A percentile compares a stretch with the other conserved stretches of the same genome.
phyloP scores from a whole-genome alignment of 1,284 basidiomycete genomes.

The Vanrija pseudolonga region DNA sequence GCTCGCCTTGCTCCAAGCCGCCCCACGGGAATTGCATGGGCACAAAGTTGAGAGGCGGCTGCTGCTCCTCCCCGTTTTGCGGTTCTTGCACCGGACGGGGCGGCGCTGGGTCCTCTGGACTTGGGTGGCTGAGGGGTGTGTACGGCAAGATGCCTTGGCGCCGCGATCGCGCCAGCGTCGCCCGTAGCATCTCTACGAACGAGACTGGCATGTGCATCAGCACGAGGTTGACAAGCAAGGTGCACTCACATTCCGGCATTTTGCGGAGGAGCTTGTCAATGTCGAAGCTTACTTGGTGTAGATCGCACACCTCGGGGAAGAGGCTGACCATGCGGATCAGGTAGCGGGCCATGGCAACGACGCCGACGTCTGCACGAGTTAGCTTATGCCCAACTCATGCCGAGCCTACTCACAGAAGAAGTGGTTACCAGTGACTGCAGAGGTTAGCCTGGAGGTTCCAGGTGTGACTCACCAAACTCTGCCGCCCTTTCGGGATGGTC shows the following conservation, averaged over 20 bases:
- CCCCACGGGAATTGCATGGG: no score
- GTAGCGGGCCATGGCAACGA: conserved; percentile 14
- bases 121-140: not conserved
- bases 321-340: conserved; percentile 17
- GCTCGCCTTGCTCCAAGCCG: no score
- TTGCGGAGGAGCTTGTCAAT: conserved; percentile 12
- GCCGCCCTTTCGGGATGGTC: not conserved
- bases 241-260: conserved; percentile 6
- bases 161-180: not conserved
- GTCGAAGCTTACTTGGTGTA: conserved; percentile 13
- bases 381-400: not conserved
- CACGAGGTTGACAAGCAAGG: not conserved
- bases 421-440: conserved; percentile 6
- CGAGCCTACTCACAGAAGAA: conserved; percentile 7
- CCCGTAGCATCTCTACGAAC: not conserved
- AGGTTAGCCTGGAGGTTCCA: conserved; percentile 2
- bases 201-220: not conserved
- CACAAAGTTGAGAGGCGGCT: no score
- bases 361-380: conserved; percentile 10
- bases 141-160: not conserved
- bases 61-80: no score
- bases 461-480: not conserved
- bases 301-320: conserved; percentile 11
- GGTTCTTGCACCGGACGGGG: not conserved
- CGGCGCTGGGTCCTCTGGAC: not conserved